Conservation (phyloP, 805 yeast genomes). For the Candida morakotiae region DNA sequence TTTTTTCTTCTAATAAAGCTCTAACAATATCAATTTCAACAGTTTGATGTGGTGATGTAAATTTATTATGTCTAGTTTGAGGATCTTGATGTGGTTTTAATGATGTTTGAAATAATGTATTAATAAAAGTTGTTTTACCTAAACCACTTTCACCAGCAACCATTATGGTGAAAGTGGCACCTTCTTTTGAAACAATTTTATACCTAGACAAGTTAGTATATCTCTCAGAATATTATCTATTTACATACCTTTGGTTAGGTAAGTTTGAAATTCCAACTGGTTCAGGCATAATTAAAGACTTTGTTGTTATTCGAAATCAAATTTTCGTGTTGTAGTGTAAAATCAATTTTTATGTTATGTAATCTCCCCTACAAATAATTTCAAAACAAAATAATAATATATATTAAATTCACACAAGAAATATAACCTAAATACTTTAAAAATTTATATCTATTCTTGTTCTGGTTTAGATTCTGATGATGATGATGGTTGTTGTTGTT, state of each 20-base stretch:
- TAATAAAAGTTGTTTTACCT: conserved; percentile 89
- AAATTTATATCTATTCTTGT: conserved; percentile 13
- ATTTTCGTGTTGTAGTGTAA: conserved; percentile 4
- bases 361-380: no score
- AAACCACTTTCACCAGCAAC: conserved; percentile 89
- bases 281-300: conserved; percentile 36
- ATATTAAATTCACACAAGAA: conserved; percentile 10
- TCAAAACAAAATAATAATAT: conserved; percentile 4
- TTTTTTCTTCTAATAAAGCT: conserved; percentile 81
- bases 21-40: conserved; percentile 75
- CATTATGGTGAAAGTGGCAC: conserved; percentile 77
- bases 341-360: neutral
- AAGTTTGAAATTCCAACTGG: conserved; percentile 68
- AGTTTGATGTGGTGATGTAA: conserved; percentile 54
- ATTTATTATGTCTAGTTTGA: conserved; percentile 54
- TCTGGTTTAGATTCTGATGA: conserved; percentile 17
- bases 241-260: conserved; percentile 65
- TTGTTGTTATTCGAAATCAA: conserved; percentile 4
- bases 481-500: conserved; percentile 6
- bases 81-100: conserved; percentile 57
- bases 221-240: neutral
- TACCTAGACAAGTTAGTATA: conserved; percentile 38
- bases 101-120: conserved; percentile 75
- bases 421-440: conserved; percentile 6
- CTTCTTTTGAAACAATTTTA: conserved; percentile 70